Percentiles rank a stretch among this genome's conserved stretches.
phyloP scores from a whole-genome alignment of 148 eudicot species.

The Talinum fruticosum region DNA sequence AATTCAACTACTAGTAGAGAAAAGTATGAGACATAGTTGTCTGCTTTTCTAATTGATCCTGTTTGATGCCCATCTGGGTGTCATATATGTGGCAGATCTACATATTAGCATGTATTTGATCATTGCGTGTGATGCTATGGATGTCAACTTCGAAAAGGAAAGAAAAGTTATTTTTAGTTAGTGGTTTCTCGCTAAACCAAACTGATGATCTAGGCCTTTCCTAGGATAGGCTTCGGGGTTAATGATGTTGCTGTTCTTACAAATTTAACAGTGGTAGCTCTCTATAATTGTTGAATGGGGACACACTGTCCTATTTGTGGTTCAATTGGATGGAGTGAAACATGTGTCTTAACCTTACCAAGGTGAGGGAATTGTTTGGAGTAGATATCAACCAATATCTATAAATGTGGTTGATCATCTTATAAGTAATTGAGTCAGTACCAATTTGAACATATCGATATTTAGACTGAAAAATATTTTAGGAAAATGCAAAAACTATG shows the following conservation, averaged over 20 bases:
- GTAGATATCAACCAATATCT: not conserved
- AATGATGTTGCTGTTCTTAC: not conserved
- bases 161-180: too few relatives aligned
- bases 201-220: not conserved
- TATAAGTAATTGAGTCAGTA: not conserved
- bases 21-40: not conserved
- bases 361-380: not conserved
- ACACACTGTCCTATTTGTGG: not conserved
- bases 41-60: not conserved
- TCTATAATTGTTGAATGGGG: not conserved
- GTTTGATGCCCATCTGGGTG: not conserved
- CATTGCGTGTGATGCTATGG: too few relatives aligned
- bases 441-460: not conserved
- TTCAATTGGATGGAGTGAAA: not conserved
- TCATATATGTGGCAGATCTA: not conserved
- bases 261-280: not conserved
- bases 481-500: not conserved
- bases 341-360: not conserved
- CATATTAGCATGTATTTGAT: not conserved
- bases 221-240: not conserved
- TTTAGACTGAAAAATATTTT: not conserved
- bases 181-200: not conserved
- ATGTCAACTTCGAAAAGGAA: not conserved
- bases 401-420: not conserved
- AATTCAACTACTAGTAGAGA: not conserved